Evolutionary conservation across 495 filamentous ascomycete genomes (phyloP).

Genomic region (Friedmanniomyces endolithicus): DNA sequence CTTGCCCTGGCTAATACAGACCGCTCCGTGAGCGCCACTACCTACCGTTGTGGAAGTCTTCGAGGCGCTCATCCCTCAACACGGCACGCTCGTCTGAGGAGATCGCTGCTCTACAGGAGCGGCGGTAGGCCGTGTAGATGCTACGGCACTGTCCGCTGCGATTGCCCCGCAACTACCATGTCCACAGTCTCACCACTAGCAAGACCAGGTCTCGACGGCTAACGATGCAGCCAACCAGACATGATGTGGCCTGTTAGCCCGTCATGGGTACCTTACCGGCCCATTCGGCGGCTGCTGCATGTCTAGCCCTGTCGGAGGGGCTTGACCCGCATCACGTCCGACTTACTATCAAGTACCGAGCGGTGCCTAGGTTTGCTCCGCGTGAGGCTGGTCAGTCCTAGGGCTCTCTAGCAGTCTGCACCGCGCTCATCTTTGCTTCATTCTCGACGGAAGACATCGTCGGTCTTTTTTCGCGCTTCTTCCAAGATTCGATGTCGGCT

Average conservation of each 20-base stretch:
- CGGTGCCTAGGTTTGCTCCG: not conserved
- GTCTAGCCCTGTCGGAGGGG: constrained; percentile 18
- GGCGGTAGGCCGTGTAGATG: not conserved
- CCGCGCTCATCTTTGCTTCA: not conserved
- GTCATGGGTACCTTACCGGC: constrained; percentile 10
- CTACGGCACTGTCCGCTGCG: constrained; percentile 2
- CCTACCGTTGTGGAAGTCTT: too few species aligned
- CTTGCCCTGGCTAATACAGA: not conserved
- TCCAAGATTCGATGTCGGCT: constrained; percentile 8
- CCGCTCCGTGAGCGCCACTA: not conserved
- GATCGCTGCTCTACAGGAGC: not conserved
- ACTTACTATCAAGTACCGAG: not conserved
- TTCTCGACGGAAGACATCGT: not conserved
- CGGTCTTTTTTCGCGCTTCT: not conserved
- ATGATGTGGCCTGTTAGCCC: constrained; percentile 1
- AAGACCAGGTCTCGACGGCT: constrained; percentile 3
- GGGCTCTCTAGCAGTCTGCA: not conserved
- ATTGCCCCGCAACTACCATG: constrained; percentile 5
- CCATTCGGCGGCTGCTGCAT: constrained; percentile 15
- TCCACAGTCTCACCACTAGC: not conserved
- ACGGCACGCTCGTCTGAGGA: not conserved
- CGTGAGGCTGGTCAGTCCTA: not conserved
- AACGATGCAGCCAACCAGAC: constrained; percentile 14
- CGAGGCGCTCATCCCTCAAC: too few species aligned
- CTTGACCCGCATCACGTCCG: constrained; percentile 6